Evolutionary conservation across 441 rosid species (phyloP).

Genomic region (Corymbia citriodora): DNA sequence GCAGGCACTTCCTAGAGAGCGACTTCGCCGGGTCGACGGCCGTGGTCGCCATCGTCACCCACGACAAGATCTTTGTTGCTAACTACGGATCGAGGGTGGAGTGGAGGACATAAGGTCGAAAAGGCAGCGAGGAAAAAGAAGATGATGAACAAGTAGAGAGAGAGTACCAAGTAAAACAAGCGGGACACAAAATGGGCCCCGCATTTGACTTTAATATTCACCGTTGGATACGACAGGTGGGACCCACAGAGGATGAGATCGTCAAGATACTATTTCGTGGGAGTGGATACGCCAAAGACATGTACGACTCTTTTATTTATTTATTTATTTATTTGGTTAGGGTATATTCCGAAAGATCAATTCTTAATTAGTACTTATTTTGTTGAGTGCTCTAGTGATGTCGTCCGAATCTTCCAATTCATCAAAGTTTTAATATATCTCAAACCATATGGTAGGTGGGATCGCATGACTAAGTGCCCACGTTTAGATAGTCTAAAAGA

Average conservation of each 20-base stretch:
- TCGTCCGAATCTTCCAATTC: background rate
- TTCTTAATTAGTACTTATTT: background rate
- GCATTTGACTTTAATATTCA: background rate
- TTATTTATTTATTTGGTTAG: background rate
- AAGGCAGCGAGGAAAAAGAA: background rate
- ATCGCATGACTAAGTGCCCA: background rate
- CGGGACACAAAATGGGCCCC: background rate
- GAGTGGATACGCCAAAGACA: no score
- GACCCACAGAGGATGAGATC: background rate
- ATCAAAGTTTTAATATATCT: background rate
- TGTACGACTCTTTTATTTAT: fast-evolving
- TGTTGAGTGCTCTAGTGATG: background rate
- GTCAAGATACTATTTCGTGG: background rate
- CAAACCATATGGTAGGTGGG: background rate
- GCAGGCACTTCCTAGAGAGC: background rate
- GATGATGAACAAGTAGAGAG: background rate
- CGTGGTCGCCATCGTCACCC: background rate
- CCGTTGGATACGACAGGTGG: background rate
- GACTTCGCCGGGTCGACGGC: background rate
- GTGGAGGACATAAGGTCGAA: background rate
- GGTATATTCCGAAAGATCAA: background rate
- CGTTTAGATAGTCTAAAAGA: background rate
- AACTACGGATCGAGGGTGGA: background rate
- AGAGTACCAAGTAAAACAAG: background rate
- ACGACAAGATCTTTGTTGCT: background rate